Evolutionary conservation across 306 rosid species (phyloP).

Genomic region (Lablab purpureus): DNA sequence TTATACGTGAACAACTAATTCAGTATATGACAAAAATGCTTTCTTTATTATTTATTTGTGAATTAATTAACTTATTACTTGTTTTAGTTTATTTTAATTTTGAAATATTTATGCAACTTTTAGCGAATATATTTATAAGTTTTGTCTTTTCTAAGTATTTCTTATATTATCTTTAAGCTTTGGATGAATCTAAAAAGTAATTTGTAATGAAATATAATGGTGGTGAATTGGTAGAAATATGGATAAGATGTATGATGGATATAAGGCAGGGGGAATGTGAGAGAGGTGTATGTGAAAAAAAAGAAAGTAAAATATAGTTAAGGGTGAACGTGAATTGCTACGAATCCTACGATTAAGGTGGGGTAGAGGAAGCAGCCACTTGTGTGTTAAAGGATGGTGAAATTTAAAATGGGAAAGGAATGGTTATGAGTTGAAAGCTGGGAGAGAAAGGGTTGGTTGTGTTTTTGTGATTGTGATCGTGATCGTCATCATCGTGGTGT

Average conservation of each 20-base stretch:
- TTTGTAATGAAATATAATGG: too few relatives aligned
- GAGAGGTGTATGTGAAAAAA: not conserved
- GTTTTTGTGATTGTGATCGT: not conserved
- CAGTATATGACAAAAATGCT: too few relatives aligned
- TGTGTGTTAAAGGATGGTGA: conserved; percentile 23
- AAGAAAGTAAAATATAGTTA: not conserved
- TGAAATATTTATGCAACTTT: too few relatives aligned
- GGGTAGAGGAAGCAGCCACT: conserved; percentile 21
- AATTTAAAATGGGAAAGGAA: conserved; percentile 22
- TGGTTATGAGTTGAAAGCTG: conserved; percentile 34
- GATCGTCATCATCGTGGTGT: not conserved
- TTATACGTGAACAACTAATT: too few relatives aligned
- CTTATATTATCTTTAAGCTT: too few relatives aligned
- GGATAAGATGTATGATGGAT: not conserved
- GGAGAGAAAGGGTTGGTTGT: not conserved
- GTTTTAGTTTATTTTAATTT: too few relatives aligned
- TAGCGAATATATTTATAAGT: too few relatives aligned
- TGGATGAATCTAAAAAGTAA: too few relatives aligned
- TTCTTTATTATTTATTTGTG: too few relatives aligned
- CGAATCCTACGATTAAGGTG: conserved; percentile 46
- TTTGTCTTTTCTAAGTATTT: too few relatives aligned
- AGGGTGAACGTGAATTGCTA: conserved; percentile 37
- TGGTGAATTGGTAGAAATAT: too few relatives aligned
- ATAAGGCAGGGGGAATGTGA: not conserved
- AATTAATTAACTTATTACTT: too few relatives aligned